phyloP scores from a whole-genome alignment of 371 early-diverging fungal species.

The Mortierella sp. region DNA sequence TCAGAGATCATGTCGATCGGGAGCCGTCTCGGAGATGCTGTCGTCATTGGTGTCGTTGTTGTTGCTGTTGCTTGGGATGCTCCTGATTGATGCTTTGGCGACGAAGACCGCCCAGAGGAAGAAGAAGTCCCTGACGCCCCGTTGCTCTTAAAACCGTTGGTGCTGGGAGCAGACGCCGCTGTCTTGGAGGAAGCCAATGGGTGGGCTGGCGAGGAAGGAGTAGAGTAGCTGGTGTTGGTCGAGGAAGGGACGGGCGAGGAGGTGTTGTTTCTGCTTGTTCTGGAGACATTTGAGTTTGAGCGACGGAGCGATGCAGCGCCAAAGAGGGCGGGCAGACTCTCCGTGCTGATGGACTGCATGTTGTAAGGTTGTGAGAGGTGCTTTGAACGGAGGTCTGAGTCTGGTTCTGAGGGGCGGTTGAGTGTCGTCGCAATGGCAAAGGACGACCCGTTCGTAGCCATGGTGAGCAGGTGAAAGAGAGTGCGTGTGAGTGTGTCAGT shows the following conservation, averaged over 20 bases:
- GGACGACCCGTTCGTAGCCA: conserved; percentile 3
- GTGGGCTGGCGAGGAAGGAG: conserved; percentile 23
- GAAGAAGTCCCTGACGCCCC: not conserved
- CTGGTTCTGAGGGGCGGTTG: not conserved
- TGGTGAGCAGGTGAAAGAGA: not conserved
- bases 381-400: conserved; percentile 24
- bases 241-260: conserved; percentile 24
- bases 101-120: not conserved
- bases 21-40: conserved; percentile 20
- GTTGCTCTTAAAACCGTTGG: not conserved
- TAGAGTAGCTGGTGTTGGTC: conserved; percentile 14
- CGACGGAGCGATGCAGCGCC: conserved; percentile 42
- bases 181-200: conserved; percentile 1
- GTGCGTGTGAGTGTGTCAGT: not conserved
- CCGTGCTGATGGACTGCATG: conserved; percentile 56
- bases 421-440: not conserved
- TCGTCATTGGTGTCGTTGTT: too few relatives aligned
- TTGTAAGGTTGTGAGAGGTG: conserved; percentile 51
- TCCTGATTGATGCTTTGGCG: not conserved
- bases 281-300: conserved; percentile 44
- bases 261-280: conserved; percentile 29
- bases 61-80: not conserved
- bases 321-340: conserved; percentile 45
- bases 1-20: conserved; percentile 35
- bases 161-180: not conserved